phyloP scores from a whole-genome alignment of 2,329 filamentous ascomycete genomes.

The Clonostachys chloroleuca region DNA sequence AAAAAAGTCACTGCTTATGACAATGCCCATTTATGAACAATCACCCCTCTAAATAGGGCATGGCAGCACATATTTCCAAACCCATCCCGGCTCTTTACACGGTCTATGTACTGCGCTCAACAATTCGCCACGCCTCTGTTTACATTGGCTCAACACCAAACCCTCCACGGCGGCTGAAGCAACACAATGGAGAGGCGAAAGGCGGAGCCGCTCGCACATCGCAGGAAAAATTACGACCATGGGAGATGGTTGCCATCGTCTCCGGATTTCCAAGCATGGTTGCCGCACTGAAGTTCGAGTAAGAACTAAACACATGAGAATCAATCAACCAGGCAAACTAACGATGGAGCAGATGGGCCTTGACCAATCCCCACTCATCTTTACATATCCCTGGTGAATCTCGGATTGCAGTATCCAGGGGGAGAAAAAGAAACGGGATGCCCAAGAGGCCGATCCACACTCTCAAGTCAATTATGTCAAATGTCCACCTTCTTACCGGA shows the following conservation, averaged over 20 bases:
- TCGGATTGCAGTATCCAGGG: slow-evolving; percentile 49
- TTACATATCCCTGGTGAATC: slow-evolving; percentile 67
- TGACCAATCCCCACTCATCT: slow-evolving; percentile 80
- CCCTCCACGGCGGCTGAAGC: slow-evolving; percentile 75
- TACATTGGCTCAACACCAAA: slow-evolving; percentile 94
- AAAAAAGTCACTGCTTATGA: too few relatives aligned
- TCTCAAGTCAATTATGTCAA: slow-evolving; percentile 67
- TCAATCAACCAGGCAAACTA: background rate
- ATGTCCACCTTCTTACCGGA: slow-evolving; percentile 75
- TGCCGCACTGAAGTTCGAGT: slow-evolving; percentile 93
- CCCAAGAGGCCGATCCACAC: slow-evolving; percentile 54
- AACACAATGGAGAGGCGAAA: slow-evolving; percentile 83
- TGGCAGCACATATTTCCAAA: slow-evolving; percentile 17
- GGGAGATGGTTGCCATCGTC: slow-evolving; percentile 86
- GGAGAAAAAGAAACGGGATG: slow-evolving; percentile 46
- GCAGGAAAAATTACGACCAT: slow-evolving; percentile 65
- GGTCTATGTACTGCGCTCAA: slow-evolving; percentile 88
- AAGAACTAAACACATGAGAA: slow-evolving; percentile 23
- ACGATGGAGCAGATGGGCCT: slow-evolving; percentile 67
- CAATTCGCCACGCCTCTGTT: slow-evolving; percentile 62
- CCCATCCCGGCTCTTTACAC: slow-evolving; percentile 86
- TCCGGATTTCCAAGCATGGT: slow-evolving; percentile 85
- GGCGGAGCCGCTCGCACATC: slow-evolving; percentile 81
- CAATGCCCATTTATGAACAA: too few relatives aligned
- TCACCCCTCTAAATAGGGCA: background rate